phyloP scores from a whole-genome alignment of 1,139 yeast species.

The Arxiozyma slooffiae region DNA sequence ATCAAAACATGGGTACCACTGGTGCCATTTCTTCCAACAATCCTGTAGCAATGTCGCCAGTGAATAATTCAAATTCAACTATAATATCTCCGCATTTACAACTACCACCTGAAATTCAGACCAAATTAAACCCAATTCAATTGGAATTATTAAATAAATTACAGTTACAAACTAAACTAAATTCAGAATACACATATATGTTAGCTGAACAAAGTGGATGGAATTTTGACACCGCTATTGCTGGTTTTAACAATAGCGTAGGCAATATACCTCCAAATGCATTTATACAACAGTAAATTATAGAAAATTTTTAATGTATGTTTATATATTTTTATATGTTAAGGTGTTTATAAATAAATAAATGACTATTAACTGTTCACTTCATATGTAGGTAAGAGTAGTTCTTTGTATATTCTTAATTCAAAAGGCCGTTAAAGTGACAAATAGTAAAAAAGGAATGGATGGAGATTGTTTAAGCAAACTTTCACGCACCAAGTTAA shows the following conservation, averaged over 20 bases:
- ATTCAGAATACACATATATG: slow-evolving; percentile 70
- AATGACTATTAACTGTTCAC: neutral
- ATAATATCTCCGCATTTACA: slow-evolving; percentile 23
- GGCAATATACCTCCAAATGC: slow-evolving; percentile 52
- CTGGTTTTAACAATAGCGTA: slow-evolving; percentile 59
- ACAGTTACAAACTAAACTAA: slow-evolving; percentile 66
- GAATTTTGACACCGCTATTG: slow-evolving; percentile 63
- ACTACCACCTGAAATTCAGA: slow-evolving; percentile 42
- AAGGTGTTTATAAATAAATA: neutral
- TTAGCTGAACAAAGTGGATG: slow-evolving; percentile 83
- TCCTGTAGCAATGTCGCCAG: neutral
- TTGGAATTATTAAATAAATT: slow-evolving; percentile 59
- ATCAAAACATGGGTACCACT: neutral
- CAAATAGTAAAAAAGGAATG: neutral
- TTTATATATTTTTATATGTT: neutral
- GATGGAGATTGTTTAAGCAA: no score
- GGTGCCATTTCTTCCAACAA: neutral
- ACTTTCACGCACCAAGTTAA: no score
- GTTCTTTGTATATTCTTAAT: neutral
- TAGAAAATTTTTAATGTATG: neutral
- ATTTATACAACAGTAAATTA: slow-evolving; percentile 23
- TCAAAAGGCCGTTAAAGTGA: neutral
- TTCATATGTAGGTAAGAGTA: neutral
- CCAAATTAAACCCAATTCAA: slow-evolving; percentile 46
- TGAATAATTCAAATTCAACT: slow-evolving; percentile 10